Evolutionary conservation across 306 rosid genomes (phyloP), one percentile per base, ranked within the genome.

Genomic region (Rosa rugosa): DNA sequence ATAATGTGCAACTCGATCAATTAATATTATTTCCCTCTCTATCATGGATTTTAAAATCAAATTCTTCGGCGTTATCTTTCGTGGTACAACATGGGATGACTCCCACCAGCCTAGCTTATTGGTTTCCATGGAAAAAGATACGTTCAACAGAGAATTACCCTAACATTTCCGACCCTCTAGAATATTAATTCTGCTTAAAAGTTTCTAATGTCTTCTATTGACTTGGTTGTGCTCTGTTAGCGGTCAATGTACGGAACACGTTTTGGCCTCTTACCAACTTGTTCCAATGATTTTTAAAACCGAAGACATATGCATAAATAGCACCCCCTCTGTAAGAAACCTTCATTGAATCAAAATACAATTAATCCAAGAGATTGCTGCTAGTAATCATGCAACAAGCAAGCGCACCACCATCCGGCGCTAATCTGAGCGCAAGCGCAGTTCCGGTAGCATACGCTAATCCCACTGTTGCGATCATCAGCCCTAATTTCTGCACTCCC

Each of bases 401-500:
- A 41, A 68, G 51, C 17, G 31, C 72, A 20, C 72, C 71, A 31
- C 42, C 69, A 5, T 2, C 4, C 3, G 64, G 18, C 1, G 23
- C 41, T 38, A 6, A 74, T 57, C 18, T 41, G 2, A 16, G 16
- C 12, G 2, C 72, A 41, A 41, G 50, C 34, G 72, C 44, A 17
- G 72, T 17, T 11, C 72, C 57, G 8, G 18, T 17, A 25, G 57
- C 18, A 3, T 50, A 65, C 3, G 73, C 20, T 22, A 23, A 23
- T 11, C 64, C 65, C n/a, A 84, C 88, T 0, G 3, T 72, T 23
- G n/a, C 67, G 51, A 41, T 91, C 31, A 44, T 89, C 2, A 79
- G 87, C 34, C 79, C 85, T 47, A 87, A 84, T 45, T 91, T 54
- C 27, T 86, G 91, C 67, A 77, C 81, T 8, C 86, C 88, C 2